Percentiles rank a stretch among this genome's conserved stretches.
These are phyloP conservation scores for Alternaria angustiovoidea DNA, from an alignment of 2,329 filamentous ascomycete species.

Conservation along the genomic window DNA sequence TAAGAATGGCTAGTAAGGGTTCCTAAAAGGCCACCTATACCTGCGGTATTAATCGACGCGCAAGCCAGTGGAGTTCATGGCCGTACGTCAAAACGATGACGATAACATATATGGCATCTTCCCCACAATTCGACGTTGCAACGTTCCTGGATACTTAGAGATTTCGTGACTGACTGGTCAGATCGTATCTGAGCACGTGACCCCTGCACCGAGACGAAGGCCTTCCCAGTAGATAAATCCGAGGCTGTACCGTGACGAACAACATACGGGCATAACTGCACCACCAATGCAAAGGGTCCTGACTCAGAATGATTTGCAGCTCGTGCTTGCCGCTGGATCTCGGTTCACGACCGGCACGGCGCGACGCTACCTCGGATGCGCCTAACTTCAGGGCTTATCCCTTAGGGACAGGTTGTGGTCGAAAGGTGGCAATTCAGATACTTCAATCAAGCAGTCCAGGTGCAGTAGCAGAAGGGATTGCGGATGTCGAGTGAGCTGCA, in stretches of 20 bases:
- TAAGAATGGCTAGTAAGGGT: slow-evolving; percentile 14
- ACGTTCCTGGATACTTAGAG: slow-evolving; percentile 4
- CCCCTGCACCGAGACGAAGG: background rate
- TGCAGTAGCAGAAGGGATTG: background rate
- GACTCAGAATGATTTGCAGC: slow-evolving; percentile 25
- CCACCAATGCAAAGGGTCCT: slow-evolving; percentile 12
- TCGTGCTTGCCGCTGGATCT: slow-evolving; percentile 36
- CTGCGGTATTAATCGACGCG: slow-evolving; percentile 14
- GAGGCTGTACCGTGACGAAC: slow-evolving; percentile 13
- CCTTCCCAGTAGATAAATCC: slow-evolving; percentile 1
- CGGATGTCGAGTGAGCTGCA: background rate
- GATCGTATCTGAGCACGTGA: slow-evolving; percentile 6
- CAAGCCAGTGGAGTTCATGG: slow-evolving; percentile 11
- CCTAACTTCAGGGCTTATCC: slow-evolving; percentile 20
- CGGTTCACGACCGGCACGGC: slow-evolving; percentile 35
- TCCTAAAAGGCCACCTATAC: slow-evolving; percentile 4
- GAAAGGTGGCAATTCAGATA: background rate
- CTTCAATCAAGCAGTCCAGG: background rate
- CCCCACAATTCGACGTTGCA: slow-evolving; percentile 3
- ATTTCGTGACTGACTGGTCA: background rate
- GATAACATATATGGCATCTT: slow-evolving; percentile 4
- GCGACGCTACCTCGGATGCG: slow-evolving; percentile 32
- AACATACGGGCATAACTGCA: slow-evolving; percentile 3
- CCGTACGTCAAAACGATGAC: slow-evolving; percentile 5
- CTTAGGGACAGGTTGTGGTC: background rate